Evolutionary conservation across 805 yeast species (phyloP).

Genomic region (Monosporozyma siamensis): DNA sequence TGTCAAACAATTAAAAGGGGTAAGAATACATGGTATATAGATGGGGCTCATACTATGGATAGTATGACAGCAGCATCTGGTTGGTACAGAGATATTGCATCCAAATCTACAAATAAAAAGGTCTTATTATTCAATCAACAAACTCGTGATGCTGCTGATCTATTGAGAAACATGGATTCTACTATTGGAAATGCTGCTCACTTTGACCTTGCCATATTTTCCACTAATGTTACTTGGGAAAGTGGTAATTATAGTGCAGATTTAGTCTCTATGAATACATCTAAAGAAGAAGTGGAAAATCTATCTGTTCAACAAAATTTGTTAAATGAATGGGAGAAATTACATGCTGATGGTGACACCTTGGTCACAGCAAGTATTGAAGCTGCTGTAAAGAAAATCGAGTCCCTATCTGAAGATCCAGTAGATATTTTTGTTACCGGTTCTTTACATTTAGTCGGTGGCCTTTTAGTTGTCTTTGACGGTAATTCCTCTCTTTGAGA

Average conservation of each 20-base stretch:
- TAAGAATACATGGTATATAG: slow-evolving; percentile 65
- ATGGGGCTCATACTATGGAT: slow-evolving; percentile 94
- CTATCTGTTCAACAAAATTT: slow-evolving; percentile 70
- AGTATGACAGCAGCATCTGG: slow-evolving; percentile 70
- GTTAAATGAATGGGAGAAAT: slow-evolving; percentile 55
- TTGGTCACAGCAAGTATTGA: slow-evolving; percentile 69
- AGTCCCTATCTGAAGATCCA: slow-evolving; percentile 19
- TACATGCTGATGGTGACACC: slow-evolving; percentile 34
- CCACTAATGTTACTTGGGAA: slow-evolving; percentile 89
- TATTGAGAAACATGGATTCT: slow-evolving; percentile 34
- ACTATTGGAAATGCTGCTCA: slow-evolving; percentile 19
- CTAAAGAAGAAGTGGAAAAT: slow-evolving; percentile 68
- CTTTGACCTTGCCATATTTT: slow-evolving; percentile 74
- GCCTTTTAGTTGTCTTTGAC: slow-evolving; percentile 78
- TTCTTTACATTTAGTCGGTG: slow-evolving; percentile 90
- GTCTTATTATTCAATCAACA: slow-evolving; percentile 88
- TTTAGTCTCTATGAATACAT: slow-evolving; percentile 75
- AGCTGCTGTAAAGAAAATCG: slow-evolving; percentile 48
- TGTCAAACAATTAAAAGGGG: slow-evolving; percentile 59
- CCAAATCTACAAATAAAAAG: slow-evolving; percentile 17
- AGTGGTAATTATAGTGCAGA: slow-evolving; percentile 73
- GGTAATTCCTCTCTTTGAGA: no score
- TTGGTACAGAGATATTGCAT: slow-evolving; percentile 51
- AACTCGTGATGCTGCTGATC: slow-evolving; percentile 68
- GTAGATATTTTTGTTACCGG: slow-evolving; percentile 87